Evolutionary conservation across 164 flowering plant genomes (phyloP).

Genomic region (Tetracentron sinense): DNA sequence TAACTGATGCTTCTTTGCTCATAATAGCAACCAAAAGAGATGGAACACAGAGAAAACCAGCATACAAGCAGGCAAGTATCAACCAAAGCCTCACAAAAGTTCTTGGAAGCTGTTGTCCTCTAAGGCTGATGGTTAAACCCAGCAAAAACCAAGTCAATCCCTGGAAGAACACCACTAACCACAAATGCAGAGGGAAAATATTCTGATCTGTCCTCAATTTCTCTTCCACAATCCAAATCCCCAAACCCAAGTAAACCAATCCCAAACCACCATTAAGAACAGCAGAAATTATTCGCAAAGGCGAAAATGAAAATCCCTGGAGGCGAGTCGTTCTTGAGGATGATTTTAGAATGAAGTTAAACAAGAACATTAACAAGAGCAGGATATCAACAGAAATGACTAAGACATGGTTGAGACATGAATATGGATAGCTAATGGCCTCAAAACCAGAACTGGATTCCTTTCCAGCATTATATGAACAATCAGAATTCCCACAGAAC

Average conservation of each 20-base stretch:
- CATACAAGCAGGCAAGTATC: constrained; percentile 23
- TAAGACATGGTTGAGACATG: constrained; percentile 30
- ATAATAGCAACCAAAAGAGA: constrained; percentile 29
- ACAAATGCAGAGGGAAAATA: constrained; percentile 21
- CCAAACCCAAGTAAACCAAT: constrained; percentile 22
- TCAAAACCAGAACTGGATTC: constrained; percentile 17
- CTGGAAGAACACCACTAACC: constrained; percentile 18
- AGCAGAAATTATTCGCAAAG: constrained; percentile 35
- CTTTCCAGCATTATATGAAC: constrained; percentile 11
- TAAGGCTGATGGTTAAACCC: constrained; percentile 24
- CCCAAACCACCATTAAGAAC: constrained; percentile 42
- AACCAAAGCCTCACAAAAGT: constrained; percentile 22
- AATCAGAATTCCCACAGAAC: constrained; percentile 38
- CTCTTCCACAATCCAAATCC: constrained; percentile 20
- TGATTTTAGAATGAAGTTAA: constrained; percentile 19
- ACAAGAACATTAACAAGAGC: constrained; percentile 29
- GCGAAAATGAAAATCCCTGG: constrained; percentile 20
- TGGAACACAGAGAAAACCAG: constrained; percentile 23
- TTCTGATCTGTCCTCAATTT: constrained; percentile 5
- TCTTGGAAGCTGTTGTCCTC: constrained; percentile 21
- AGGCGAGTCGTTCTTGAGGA: constrained; percentile 17
- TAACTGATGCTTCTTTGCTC: constrained; percentile 14
- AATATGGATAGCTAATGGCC: constrained; percentile 18
- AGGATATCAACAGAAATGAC: constrained; percentile 27
- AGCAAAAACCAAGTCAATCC: constrained; percentile 23